A percentile compares a stretch with the other conserved stretches of the same genome.
Conservation (phyloP, 129 eudicot genomes). For the Erigeron canadensis region DNA sequence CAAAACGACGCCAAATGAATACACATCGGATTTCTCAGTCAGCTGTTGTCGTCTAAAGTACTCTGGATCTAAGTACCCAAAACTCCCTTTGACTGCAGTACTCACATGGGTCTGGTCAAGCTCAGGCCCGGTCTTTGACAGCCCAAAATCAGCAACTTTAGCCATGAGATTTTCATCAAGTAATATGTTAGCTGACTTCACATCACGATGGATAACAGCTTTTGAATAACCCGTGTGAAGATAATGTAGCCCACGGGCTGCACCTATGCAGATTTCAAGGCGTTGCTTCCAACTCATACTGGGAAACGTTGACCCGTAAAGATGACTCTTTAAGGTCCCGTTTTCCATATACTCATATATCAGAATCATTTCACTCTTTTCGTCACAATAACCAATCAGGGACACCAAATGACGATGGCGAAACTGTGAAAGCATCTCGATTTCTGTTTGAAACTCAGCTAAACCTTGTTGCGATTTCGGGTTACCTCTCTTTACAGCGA, state of each 20-base stretch:
- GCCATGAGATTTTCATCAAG: slow-evolving; percentile 89
- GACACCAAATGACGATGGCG: slow-evolving; percentile 95
- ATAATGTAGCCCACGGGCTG: slow-evolving; percentile 92
- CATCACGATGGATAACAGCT: slow-evolving; percentile 94
- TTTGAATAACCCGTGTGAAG: slow-evolving; percentile 90
- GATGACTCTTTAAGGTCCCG: slow-evolving; percentile 80
- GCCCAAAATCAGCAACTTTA: slow-evolving; percentile 95
- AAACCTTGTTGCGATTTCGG: slow-evolving; percentile 93
- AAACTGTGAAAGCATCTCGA: slow-evolving; percentile 87
- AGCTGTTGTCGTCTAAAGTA: slow-evolving; percentile 87
- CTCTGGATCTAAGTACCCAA: slow-evolving; percentile 93
- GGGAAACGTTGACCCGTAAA: slow-evolving; percentile 75
- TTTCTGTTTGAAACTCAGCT: slow-evolving; percentile 82
- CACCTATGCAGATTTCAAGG: slow-evolving; percentile 90
- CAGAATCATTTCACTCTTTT: slow-evolving; percentile 84
- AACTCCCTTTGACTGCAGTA: slow-evolving; percentile 97
- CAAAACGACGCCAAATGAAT: slow-evolving; percentile 88
- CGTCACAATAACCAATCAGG: slow-evolving; percentile 90
- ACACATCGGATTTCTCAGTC: slow-evolving; percentile 90
- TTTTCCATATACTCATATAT: slow-evolving; percentile 94
- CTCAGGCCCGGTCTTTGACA: slow-evolving; percentile 87
- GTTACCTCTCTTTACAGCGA: slow-evolving; percentile 89
- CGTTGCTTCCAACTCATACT: slow-evolving; percentile 86
- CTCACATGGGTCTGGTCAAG: slow-evolving; percentile 94
- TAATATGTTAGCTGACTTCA: slow-evolving; percentile 85